Base-by-base conservation (phyloP, 345 rosid species). In the Melaleuca alternifolia region DNA sequence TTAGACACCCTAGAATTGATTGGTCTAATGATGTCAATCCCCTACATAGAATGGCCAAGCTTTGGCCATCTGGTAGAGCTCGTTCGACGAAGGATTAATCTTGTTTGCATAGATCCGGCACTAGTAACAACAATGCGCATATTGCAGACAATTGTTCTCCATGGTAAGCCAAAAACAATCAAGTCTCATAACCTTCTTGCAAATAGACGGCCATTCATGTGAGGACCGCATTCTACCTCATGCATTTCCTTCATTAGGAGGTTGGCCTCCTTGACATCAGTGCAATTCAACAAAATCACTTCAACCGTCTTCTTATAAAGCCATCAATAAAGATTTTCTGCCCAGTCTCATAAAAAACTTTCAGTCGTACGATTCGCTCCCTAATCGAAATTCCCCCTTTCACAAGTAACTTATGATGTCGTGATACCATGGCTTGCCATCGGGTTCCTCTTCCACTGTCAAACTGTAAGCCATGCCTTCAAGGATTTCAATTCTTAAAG, bases 21-120 rank as follows among this genome's bases (percentile, higher is more conserved):
- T 26, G 79, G 57, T 12, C 86, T 57, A 18, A 87, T 87, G 1
- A 77, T 57, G 24, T 88, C 85, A 6, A 88, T 54, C 1, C 89
- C 87, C 83, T 85, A 88, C 83, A 88, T 82, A 85, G 14, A 88
- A 88, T 0, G 87, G 87, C 87, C 83, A 88, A 1, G 82, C 79
- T 3, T 85, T 2, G 6, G 37, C 16, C 44, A 88, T 75, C 13
- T 18, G 61, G 24, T 82, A 26, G 3, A 86, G 23, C 14, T 37
- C 5, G 4, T n/a, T 9, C 16, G 90, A 84, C 1, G 88, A 84
- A 10, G 21, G 50, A 30, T 88, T n/a, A 11, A 71, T 84, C 16
- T 20, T 3, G 54, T 84, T 28, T 1, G 4, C 46, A 84, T 87
- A 82, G 2, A 89, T 44, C 12, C 85, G 85, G 12, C 87, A 89